Conservation (phyloP, 2,329 filamentous ascomycete genomes). For the Paraphaeosphaeria minitans region DNA sequence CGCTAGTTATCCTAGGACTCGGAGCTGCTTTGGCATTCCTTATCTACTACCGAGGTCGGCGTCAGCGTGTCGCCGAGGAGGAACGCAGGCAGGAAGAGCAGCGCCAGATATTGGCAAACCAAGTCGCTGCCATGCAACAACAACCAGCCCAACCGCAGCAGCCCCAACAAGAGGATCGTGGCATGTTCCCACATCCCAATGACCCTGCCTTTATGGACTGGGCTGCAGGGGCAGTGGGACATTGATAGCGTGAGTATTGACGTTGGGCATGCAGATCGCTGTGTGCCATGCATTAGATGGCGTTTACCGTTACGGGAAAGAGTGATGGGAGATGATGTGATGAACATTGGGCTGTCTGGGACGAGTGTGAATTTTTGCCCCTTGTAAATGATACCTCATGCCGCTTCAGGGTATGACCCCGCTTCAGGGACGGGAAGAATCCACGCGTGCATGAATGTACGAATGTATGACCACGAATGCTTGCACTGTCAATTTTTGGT, state of each 20-base stretch:
- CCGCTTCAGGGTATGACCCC: neutral
- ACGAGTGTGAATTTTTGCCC: neutral
- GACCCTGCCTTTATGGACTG: constrained; percentile 73
- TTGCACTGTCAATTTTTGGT: no score
- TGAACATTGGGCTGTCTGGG: neutral
- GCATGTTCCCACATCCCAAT: constrained; percentile 68
- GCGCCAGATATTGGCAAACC: constrained; percentile 39
- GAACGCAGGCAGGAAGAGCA: constrained; percentile 37
- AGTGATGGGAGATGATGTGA: constrained; percentile 4
- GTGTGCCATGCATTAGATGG: constrained; percentile 3
- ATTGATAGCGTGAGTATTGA: constrained; percentile 42
- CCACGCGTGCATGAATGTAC: neutral
- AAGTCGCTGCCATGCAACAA: constrained; percentile 30
- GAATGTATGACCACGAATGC: no score
- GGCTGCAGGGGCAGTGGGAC: constrained; percentile 69
- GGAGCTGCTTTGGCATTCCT: constrained; percentile 75
- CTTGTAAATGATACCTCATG: constrained; percentile 8
- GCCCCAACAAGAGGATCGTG: constrained; percentile 53
- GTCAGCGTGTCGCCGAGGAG: constrained; percentile 54
- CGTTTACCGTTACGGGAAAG: neutral
- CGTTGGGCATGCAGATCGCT: neutral
- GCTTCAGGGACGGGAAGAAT: neutral
- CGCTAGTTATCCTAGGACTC: constrained; percentile 79
- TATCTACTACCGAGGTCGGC: constrained; percentile 79
- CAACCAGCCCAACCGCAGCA: constrained; percentile 31